phyloP scores from a whole-genome alignment of 805 yeast genomes.

The Tetrapisispora pingtungensis region DNA sequence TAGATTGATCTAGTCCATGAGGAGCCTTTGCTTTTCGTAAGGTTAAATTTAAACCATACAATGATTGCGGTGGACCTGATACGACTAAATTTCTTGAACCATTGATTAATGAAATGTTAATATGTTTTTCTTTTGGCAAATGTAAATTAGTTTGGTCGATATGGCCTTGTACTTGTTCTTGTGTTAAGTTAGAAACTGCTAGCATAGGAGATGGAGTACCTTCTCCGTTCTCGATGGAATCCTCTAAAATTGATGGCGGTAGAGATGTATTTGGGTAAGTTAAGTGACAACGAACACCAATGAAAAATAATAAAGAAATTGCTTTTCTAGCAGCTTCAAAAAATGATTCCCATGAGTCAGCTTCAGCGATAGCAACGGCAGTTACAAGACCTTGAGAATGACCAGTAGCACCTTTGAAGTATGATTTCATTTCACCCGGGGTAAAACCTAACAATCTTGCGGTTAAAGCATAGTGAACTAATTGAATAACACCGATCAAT shows the following conservation, averaged over 20 bases:
- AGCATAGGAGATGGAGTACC: constrained; percentile 98
- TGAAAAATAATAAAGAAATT: constrained; percentile 76
- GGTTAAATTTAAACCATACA: constrained; percentile 87
- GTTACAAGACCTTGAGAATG: constrained; percentile 89
- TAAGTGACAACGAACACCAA: constrained; percentile 86
- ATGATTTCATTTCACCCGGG: constrained; percentile 76
- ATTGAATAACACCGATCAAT: constrained; percentile 90
- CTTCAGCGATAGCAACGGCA: constrained; percentile 78
- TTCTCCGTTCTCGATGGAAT: constrained; percentile 86
- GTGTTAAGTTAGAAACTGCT: constrained; percentile 79
- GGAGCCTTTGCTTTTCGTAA: constrained; percentile 93
- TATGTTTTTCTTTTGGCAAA: constrained; percentile 83
- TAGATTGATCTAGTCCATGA: constrained; percentile 86
- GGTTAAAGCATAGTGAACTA: constrained; percentile 85
- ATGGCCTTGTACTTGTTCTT: constrained; percentile 65
- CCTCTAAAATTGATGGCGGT: constrained; percentile 88
- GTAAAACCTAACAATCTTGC: constrained; percentile 73
- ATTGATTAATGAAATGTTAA: constrained; percentile 81
- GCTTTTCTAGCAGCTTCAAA: constrained; percentile 63
- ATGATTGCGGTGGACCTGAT: constrained; percentile 96
- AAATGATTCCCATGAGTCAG: constrained; percentile 81
- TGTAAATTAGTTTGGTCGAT: constrained; percentile 86
- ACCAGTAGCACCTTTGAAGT: constrained; percentile 71
- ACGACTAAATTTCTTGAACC: constrained; percentile 95
- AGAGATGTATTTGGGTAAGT: constrained; percentile 88